Evolutionary conservation across 306 rosid species (phyloP).

Genomic region (Lathyrus aphaca): DNA sequence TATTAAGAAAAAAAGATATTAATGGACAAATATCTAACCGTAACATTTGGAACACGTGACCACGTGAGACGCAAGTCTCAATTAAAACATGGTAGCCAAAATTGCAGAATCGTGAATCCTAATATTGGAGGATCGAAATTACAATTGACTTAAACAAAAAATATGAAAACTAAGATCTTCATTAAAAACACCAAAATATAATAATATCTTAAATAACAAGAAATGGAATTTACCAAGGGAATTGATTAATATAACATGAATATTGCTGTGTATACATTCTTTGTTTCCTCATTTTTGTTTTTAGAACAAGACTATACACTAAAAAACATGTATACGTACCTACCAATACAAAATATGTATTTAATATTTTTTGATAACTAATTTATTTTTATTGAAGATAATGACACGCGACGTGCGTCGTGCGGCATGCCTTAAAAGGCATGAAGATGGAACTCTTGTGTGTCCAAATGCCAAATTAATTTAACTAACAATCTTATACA

Average conservation of each 20-base stretch:
- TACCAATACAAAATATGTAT: neutral
- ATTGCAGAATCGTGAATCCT: neutral
- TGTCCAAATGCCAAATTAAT: neutral
- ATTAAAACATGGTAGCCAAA: neutral
- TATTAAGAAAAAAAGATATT: too few relatives aligned
- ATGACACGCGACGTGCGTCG: neutral
- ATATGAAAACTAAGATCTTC: neutral
- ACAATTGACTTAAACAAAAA: neutral
- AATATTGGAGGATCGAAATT: neutral
- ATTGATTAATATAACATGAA: neutral
- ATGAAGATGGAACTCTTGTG: slow-evolving; percentile 26
- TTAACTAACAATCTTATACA: neutral
- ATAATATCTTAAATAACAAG: too few relatives aligned
- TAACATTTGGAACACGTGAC: too few relatives aligned
- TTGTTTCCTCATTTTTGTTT: neutral
- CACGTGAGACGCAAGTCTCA: too few relatives aligned
- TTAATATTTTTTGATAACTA: too few relatives aligned
- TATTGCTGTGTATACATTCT: neutral
- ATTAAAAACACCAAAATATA: neutral
- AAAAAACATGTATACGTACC: neutral
- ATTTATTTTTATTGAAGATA: neutral
- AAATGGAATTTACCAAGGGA: neutral
- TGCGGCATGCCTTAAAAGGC: slow-evolving; percentile 17
- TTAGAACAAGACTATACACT: neutral
- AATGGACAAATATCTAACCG: too few relatives aligned